A percentile compares a stretch with the other conserved stretches of the same genome.
These are phyloP conservation scores for Pseudomassariella vexata DNA, from an alignment of 2,329 filamentous ascomycete genomes.

Conservation along the genomic window DNA sequence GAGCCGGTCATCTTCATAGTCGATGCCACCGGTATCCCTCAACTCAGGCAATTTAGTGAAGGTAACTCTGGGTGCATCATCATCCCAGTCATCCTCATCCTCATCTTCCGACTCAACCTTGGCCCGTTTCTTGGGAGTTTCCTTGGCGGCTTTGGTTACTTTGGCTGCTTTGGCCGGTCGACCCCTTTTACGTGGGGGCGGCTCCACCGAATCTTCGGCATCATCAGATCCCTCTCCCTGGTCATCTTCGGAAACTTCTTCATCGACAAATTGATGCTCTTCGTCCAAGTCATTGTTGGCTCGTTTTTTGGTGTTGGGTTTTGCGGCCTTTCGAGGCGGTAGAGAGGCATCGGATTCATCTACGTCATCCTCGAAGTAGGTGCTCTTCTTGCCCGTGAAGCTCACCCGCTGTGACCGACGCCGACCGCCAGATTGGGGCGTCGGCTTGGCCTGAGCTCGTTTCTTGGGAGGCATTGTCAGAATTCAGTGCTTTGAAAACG, in stretches of 20 bases:
- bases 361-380: conserved; percentile 40
- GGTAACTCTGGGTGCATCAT: conserved; percentile 28
- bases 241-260: not conserved
- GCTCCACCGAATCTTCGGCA: not conserved
- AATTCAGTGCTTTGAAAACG: too few relatives aligned
- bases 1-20: conserved; percentile 46
- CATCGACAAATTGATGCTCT: not conserved
- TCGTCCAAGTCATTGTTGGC: not conserved
- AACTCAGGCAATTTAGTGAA: conserved; percentile 36
- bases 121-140: conserved; percentile 8
- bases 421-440: too few relatives aligned
- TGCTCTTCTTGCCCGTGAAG: conserved; percentile 39
- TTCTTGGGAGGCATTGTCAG: too few relatives aligned
- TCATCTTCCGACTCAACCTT: conserved; percentile 11
- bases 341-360: conserved; percentile 5
- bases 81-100: conserved; percentile 23
- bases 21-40: conserved; percentile 32
- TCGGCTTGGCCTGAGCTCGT: too few relatives aligned
- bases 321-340: conserved; percentile 2
- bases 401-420: conserved; percentile 38
- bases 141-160: not conserved
- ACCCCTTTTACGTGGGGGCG: conserved; percentile 6
- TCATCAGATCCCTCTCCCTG: conserved; percentile 2
- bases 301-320: not conserved
- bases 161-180: conserved; percentile 2